Conservation (phyloP, 306 rosid species). For the Castanopsis chinensis region DNA sequence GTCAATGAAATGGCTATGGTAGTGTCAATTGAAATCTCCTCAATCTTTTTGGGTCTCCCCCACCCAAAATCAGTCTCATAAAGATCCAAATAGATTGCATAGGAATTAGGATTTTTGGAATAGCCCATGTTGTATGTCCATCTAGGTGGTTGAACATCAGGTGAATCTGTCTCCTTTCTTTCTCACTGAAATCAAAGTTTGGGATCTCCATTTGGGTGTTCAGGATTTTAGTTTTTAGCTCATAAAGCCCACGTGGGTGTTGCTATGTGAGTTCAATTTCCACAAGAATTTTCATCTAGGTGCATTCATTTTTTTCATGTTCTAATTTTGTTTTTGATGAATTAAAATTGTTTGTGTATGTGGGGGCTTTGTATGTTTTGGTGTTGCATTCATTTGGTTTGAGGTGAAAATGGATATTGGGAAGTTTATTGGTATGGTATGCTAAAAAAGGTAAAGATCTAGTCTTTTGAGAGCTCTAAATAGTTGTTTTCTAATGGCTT, state of each 20-base stretch:
- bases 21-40: no score
- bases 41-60: no score
- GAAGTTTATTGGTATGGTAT: background rate
- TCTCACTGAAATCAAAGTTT: constrained; percentile 12
- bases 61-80: no score
- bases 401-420: background rate
- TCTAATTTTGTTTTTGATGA: constrained; percentile 2
- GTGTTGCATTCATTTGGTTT: constrained; percentile 1
- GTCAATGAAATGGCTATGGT: no score
- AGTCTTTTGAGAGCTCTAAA: background rate
- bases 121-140: constrained; percentile 24
- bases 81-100: no score
- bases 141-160: constrained; percentile 33
- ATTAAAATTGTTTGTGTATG: background rate
- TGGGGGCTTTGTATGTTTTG: background rate
- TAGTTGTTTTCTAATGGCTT: background rate
- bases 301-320: background rate
- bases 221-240: constrained; percentile 21
- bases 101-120: background rate
- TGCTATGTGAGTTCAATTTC: background rate
- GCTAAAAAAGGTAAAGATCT: background rate
- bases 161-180: constrained; percentile 38
- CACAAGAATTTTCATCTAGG: constrained; percentile 13
- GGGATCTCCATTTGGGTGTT: constrained; percentile 41
- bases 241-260: constrained; percentile 3